phyloP scores from a whole-genome alignment of 1,284 basidiomycete genomes.

The Caloboletus inedulis region DNA sequence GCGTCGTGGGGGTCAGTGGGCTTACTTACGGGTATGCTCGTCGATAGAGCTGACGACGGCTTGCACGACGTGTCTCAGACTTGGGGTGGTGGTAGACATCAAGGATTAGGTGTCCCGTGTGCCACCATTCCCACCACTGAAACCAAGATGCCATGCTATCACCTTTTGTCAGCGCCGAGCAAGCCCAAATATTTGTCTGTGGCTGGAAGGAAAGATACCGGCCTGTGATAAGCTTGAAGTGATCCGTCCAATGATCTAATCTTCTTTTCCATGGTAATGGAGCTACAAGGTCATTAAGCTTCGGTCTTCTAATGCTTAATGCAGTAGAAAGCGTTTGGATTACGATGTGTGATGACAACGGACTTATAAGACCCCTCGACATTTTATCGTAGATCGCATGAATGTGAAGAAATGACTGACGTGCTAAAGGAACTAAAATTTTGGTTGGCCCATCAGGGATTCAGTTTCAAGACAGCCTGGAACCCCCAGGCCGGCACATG shows the following conservation, averaged over 20 bases:
- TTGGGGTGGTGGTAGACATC: constrained; percentile 17
- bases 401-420: not conserved
- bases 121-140: not conserved
- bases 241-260: no score
- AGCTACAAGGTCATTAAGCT: not conserved
- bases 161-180: not conserved
- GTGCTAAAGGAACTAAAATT: not conserved
- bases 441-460: not conserved
- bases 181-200: not conserved
- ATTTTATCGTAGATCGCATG: not conserved
- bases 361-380: not conserved
- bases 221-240: not conserved
- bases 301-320: not conserved
- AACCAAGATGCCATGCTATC: not conserved
- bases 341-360: not conserved
- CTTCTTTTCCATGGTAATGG: not conserved
- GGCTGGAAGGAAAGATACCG: not conserved
- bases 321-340: not conserved
- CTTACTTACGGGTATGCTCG: constrained; percentile 28
- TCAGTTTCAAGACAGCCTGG: not conserved
- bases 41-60: constrained; percentile 30
- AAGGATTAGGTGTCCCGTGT: not conserved
- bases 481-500: no score
- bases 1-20: not conserved
- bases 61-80: constrained; percentile 28